Base-by-base conservation (phyloP, 805 yeast genomes). In the Candida maris region DNA sequence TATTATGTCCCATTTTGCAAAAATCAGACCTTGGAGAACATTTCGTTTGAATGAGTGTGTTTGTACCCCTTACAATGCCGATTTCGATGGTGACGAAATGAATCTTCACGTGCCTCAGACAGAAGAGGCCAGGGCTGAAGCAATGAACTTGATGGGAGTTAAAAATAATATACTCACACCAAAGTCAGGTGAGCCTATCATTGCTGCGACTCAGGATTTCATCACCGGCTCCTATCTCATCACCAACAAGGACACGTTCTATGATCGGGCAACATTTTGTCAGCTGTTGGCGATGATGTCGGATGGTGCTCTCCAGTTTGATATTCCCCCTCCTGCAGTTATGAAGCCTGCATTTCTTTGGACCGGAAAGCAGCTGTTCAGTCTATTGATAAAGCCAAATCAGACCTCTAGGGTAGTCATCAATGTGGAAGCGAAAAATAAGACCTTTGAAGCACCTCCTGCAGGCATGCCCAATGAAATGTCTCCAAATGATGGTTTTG, bases 51-150 rank as follows among this genome's bases (percentile, higher is more conserved):
- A 93, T 59, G 97, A 93, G 64, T 93, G 98, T 81, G 99, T 93
- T 7, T 93, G 98, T 68, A 93, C 98, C 0, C 98, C 98, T 2
- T 93, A 93, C 65, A 94, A 94, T 61, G 99, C 99, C 26, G 99
- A 93, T 75, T 93, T 93, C 59, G 98, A 93, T 63, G 98, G 98
- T 65, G 98, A 93, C 65, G 98, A 93, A 63, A 93, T 93, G 98
- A 93, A 93, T 62, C 70, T 93, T 56, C 98, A 93, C 59, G 98
- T 93, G 30, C 98, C 98, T 2, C 99, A 93, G 62, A 93, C 97
- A 1, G 97, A 93, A 64, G 98, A 93, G 63, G 97, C 98, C 1
- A 71, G 98, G 47, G 95, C 97, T 1, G 99, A 93, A 62, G 98
- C 98, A n/a, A 87, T 91, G 63, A 85, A 85, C 54, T 71, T 93